Evolutionary conservation across 371 early-diverging fungal species (phyloP), one percentile per base, ranked within the genome.

Genomic region (Actinomortierella ambigua): DNA sequence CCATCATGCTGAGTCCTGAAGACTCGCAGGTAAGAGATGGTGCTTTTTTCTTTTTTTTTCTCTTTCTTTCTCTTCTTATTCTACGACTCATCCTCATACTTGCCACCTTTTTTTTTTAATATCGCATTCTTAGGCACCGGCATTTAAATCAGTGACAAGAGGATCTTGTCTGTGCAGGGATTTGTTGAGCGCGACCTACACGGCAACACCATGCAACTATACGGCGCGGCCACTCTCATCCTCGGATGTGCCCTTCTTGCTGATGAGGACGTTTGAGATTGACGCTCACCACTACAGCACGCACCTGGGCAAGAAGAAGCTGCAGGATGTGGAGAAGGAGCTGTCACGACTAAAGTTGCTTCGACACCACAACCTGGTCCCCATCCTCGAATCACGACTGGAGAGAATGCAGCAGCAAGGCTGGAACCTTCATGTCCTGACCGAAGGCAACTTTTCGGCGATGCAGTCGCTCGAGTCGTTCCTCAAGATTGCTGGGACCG

Each of bases 271-370:
- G 9, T 65, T 76, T 29, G 70, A 69, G 55, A 69, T 76, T 17
- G 62, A 61, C 22, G 34, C 69, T 2, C 28, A 63, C 15, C 69
- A 69, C 26, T 76, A 76, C 53, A 62, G 55, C 39, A 76, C 76
- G 3, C 69, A 80, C 22, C 77, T 83, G 20, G 88, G 87, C 14
- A 88, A 85, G 59, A 77, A 79, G 27, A 54, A 80, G 60, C 51
- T 86, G 20, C 86, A 88, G 64, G 85, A 86, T 26, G 75, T 88
- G 4, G 86, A 88, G 53, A 69, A 81, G 52, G 88, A 88, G 50
- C 59, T 88, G 18, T 84, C 84, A n/a, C 76, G 86, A 23, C 55
- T 88, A 3, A 77, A 84, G 46, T 66, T 81, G 3, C 62, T 86
- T 14, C 80, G 84, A 20, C 82, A 86, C 56, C 79, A 82, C 8